Conservation (phyloP, 129 eudicot genomes). For the Chrysanthemum makinoi region DNA sequence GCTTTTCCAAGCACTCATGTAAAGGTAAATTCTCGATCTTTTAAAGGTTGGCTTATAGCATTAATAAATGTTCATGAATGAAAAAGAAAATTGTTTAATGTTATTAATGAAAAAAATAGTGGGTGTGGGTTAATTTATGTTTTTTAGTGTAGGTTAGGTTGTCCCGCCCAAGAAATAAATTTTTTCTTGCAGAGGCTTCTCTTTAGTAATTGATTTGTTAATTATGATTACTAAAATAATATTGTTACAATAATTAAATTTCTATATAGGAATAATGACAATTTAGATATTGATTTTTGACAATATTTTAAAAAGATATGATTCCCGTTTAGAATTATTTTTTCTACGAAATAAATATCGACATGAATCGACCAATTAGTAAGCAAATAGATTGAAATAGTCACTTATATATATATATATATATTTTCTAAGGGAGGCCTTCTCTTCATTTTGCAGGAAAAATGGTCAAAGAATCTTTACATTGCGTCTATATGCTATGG, state of each 20-base stretch:
- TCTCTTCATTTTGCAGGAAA: slow-evolving; percentile 44
- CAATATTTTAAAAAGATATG: too few species aligned
- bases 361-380: background rate
- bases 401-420: background rate
- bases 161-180: background rate
- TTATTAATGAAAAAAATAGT: background rate
- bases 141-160: background rate
- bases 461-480: slow-evolving; percentile 72
- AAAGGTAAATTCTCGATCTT: slow-evolving; percentile 43
- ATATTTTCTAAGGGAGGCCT: background rate
- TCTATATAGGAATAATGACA: too few species aligned
- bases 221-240: background rate
- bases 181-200: background rate
- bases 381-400: background rate
- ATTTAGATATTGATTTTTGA: too few species aligned
- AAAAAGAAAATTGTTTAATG: background rate
- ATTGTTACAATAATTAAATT: background rate
- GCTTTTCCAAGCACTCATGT: slow-evolving; percentile 98
- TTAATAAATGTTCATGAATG: background rate
- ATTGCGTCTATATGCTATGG: slow-evolving; percentile 69
- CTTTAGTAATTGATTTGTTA: background rate
- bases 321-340: background rate
- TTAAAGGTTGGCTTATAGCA: background rate
- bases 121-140: background rate
- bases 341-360: background rate